Percentiles rank a stretch among this genome's conserved stretches.
phyloP scores from a whole-genome alignment of 2,329 filamentous ascomycete genomes.

The Verticillium nubilum region DNA sequence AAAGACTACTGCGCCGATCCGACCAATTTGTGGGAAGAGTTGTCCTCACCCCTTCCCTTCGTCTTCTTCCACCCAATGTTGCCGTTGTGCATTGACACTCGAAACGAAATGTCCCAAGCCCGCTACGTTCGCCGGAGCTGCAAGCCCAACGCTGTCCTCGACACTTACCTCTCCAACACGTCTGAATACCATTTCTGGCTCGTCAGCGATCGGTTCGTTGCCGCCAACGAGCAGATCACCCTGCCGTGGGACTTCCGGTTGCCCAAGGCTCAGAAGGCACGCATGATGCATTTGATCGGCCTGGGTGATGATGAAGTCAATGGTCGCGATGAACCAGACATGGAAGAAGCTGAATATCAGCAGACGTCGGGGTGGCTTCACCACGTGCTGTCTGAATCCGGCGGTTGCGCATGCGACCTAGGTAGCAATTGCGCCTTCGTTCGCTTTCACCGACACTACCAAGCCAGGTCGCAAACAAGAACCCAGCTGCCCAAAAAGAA shows the following conservation, averaged over 20 bases:
- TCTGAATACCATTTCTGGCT: constrained; percentile 91
- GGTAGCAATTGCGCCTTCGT: constrained; percentile 59
- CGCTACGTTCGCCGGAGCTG: constrained; percentile 93
- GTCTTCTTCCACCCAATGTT: constrained; percentile 85
- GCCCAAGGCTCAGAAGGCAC: constrained; percentile 46
- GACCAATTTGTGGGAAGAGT: constrained; percentile 62
- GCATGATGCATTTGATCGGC: constrained; percentile 55
- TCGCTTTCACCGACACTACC: constrained; percentile 56
- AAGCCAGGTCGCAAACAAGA: constrained; percentile 38
- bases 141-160: constrained; percentile 79
- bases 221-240: constrained; percentile 57
- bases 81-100: constrained; percentile 88
- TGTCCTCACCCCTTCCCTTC: constrained; percentile 63
- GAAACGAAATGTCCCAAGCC: constrained; percentile 77
- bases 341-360: constrained; percentile 56
- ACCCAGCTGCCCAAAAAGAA: constrained; percentile 39
- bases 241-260: constrained; percentile 64
- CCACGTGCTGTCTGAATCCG: constrained; percentile 69
- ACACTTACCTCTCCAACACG: constrained; percentile 74
- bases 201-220: constrained; percentile 72
- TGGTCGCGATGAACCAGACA: constrained; percentile 43
- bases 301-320: constrained; percentile 54
- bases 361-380: constrained; percentile 61
- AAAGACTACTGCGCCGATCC: constrained; percentile 64
- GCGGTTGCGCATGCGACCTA: constrained; percentile 70